Base-by-base conservation (phyloP, 306 rosid genomes). In the Prunus fruticosa region DNA sequence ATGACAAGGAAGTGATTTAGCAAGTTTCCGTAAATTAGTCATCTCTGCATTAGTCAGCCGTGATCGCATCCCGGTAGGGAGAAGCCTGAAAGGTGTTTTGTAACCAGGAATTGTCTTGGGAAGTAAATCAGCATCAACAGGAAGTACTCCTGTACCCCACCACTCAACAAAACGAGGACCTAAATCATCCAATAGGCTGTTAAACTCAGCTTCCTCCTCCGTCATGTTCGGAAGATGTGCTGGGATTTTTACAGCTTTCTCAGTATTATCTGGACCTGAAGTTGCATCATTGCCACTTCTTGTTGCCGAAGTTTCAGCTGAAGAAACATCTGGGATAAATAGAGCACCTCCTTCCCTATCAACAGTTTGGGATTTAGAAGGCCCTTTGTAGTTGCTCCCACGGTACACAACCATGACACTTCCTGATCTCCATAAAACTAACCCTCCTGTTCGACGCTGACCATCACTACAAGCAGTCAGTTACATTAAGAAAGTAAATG, bases 131-230 rank as follows among this genome's bases (percentile, higher is more conserved):
- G 98, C 98, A 89, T 96, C 96, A 78, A 96, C 86, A 19, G 99
- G 99, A 84, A 92, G 91, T 73, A 92, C 80, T 83, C 99, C 97
- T 2, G 91, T 92, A 54, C 97, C 97, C 99, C 99, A 96, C 96
- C 96, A 96, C 70, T 89, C 99, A 52, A 77, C 90, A 84, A 87
- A 96, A 77, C 99, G 99, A 53, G 96, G 93, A 72, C 99, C 99
- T 51, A 96, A 91, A 68, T 76, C 92, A 84, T 87, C 97, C 70
- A 96, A 83, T 80, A 96, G 74, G 72, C 77, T 83, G 78, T 91
- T 69, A 64, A 87, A 96, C 73, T 96, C 98, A 63, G 57, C 85
- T 81, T 91, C 99, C 81, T 91, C 98, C 5, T 82, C 86, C 1
- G 98, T 80, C 90, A 91, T 79, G 76, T 58, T 85, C 82, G 54